phyloP scores from a whole-genome alignment of 164 flowering plant genomes.

The Annona cherimola region DNA sequence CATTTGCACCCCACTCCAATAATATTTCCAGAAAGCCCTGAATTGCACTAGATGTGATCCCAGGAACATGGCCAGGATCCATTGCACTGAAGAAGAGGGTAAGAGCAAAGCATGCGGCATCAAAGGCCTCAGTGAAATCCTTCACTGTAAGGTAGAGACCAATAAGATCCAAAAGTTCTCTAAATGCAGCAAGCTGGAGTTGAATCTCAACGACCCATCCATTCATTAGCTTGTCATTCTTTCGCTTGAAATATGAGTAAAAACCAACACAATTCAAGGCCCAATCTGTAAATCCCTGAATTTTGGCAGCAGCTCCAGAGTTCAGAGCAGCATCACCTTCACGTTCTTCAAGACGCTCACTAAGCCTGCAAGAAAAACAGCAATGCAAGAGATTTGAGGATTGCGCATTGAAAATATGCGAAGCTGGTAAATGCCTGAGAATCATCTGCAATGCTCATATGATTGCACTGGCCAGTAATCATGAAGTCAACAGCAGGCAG shows the following conservation, averaged over 20 bases:
- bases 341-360: not conserved
- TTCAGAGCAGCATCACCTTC: not conserved
- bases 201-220: not conserved
- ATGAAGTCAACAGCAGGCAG: not conserved
- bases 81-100: not conserved
- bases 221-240: not conserved
- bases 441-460: not conserved
- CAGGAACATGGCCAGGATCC: not conserved
- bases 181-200: not conserved
- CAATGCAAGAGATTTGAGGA: not conserved
- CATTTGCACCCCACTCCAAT: not conserved
- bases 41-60: not conserved
- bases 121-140: not conserved
- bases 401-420: not conserved
- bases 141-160: not conserved
- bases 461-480: not conserved
- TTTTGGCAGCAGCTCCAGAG: not conserved
- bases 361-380: not conserved
- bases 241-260: not conserved
- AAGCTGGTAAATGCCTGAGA: not conserved
- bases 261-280: not conserved
- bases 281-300: not conserved
- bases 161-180: not conserved
- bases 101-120: not conserved
- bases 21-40: not conserved